Evolutionary conservation across 345 rosid species (phyloP).

Genomic region (Sisymbrium irio): DNA sequence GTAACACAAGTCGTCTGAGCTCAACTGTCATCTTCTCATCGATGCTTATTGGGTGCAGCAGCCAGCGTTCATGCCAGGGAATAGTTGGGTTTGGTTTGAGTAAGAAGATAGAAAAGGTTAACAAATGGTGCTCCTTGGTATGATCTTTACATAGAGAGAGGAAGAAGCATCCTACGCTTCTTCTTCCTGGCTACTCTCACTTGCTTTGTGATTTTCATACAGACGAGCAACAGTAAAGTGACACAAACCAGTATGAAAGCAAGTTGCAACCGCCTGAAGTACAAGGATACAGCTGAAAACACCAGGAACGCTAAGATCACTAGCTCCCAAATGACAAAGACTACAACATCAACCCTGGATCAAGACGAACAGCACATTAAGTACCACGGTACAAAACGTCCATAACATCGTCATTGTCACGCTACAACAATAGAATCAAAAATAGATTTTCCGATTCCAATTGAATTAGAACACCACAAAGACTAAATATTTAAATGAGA

Average conservation of each 20-base stretch:
- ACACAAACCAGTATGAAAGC: constrained; percentile 70
- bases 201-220: constrained; percentile 89
- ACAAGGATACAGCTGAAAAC: constrained; percentile 89
- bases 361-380: neutral
- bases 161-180: constrained; percentile 98
- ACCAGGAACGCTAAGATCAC: constrained; percentile 82
- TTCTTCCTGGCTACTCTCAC: constrained; percentile 74
- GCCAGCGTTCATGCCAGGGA: neutral
- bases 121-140: neutral
- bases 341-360: constrained; percentile 88
- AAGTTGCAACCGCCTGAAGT: constrained; percentile 66
- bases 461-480: neutral
- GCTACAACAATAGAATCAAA: neutral
- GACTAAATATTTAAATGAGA: neutral
- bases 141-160: constrained; percentile 70
- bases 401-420: neutral
- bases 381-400: neutral
- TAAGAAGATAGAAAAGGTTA: constrained; percentile 21
- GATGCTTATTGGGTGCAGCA: neutral
- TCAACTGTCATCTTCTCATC: constrained; percentile 1
- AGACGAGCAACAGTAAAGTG: constrained; percentile 65
- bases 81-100: neutral
- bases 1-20: constrained; percentile 6
- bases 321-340: constrained; percentile 93
- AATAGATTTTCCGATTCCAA: too few relatives aligned